Percentiles rank a stretch among this genome's conserved stretches.
These are phyloP conservation scores for Fusarium veterinarium DNA, from an alignment of 2,329 filamentous ascomycete species.

Conservation along the genomic window DNA sequence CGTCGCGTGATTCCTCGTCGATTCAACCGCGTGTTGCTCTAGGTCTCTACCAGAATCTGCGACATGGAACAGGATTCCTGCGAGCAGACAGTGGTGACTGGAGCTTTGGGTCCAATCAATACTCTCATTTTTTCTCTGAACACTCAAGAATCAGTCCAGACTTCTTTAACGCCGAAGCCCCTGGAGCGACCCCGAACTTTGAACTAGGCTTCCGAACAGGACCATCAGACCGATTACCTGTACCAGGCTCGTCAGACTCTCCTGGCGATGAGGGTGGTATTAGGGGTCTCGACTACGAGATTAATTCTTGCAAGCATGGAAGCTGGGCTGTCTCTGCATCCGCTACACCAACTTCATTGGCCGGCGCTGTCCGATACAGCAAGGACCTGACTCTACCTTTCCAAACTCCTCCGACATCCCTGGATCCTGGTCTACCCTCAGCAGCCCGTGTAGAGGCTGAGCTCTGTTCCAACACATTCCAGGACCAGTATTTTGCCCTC, in stretches of 20 bases:
- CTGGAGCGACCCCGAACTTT: conserved; percentile 51
- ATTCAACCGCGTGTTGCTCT: conserved; percentile 47
- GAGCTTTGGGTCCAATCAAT: conserved; percentile 43
- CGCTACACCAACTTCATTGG: conserved; percentile 42
- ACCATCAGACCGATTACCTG: conserved; percentile 21
- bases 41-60: conserved; percentile 50
- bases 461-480: conserved; percentile 52
- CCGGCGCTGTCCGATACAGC: conserved; percentile 51
- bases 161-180: conserved; percentile 47
- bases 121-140: conserved; percentile 49
- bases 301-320: conserved; percentile 45
- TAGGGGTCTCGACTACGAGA: conserved; percentile 50
- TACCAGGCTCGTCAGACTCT: conserved; percentile 20
- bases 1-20: conserved; percentile 29
- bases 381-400: conserved; percentile 49
- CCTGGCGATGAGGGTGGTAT: conserved; percentile 49
- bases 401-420: conserved; percentile 24
- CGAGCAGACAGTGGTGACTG: conserved; percentile 58
- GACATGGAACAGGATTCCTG: conserved; percentile 52
- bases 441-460: conserved; percentile 57
- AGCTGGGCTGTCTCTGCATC: conserved; percentile 57
- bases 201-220: conserved; percentile 56
- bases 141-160: conserved; percentile 48
- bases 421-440: conserved; percentile 13
- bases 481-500: conserved; percentile 55